Conservation (phyloP, 805 yeast genomes). For the Candida parachauliodes region DNA sequence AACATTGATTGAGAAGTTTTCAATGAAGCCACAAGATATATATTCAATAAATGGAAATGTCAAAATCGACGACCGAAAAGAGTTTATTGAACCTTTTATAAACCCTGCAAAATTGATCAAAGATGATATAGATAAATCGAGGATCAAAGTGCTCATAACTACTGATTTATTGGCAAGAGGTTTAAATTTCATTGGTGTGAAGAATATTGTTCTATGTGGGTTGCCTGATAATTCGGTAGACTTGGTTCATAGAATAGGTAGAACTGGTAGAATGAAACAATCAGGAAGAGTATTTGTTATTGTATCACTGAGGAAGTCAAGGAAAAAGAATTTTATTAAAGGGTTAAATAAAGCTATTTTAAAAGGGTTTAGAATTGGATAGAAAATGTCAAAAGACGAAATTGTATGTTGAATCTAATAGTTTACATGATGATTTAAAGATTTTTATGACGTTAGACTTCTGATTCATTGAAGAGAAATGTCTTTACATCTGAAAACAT, state of each 20-base stretch:
- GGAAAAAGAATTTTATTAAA: conserved; percentile 73
- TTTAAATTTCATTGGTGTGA: conserved; percentile 74
- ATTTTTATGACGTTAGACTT: conserved; percentile 41
- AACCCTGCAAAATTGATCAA: conserved; percentile 50
- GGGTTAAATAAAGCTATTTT: conserved; percentile 72
- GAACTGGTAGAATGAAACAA: conserved; percentile 91
- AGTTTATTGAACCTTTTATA: conserved; percentile 59
- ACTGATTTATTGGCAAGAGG: conserved; percentile 93
- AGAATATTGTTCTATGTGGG: conserved; percentile 81
- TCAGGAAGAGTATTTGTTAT: conserved; percentile 84
- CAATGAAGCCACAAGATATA: conserved; percentile 43
- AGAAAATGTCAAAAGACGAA: neutral
- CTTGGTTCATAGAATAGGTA: conserved; percentile 84
- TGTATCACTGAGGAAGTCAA: conserved; percentile 52
- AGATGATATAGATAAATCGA: conserved; percentile 22
- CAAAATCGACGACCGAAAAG: conserved; percentile 53
- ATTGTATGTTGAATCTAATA: no score
- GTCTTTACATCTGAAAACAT: neutral
- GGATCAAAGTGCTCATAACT: conserved; percentile 69
- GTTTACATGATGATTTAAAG: conserved; percentile 31
- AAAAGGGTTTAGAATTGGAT: conserved; percentile 39
- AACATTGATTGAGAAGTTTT: conserved; percentile 41
- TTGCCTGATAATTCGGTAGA: conserved; percentile 84
- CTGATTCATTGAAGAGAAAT: conserved; percentile 33
- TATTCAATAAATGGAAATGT: conserved; percentile 67